Evolutionary conservation across 768 basidiomycete species (phyloP), one percentile per base, ranked within the genome.

Genomic region (Russula griseocarnosa): DNA sequence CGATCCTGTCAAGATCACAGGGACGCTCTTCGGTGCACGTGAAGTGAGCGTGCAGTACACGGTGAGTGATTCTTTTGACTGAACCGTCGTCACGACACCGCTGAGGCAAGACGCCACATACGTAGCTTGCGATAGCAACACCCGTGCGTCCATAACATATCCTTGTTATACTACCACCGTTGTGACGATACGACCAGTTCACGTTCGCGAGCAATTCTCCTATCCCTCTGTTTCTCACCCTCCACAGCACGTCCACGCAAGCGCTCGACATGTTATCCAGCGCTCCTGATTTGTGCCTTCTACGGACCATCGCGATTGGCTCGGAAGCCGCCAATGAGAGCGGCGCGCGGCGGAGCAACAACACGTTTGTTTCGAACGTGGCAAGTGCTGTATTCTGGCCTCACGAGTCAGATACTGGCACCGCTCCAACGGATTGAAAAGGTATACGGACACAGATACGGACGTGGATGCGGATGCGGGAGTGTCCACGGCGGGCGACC

Each of bases 311-410:
- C 59, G 76, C 77, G 3, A 78, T 82, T 9, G 83, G 84, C 16
- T 59, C 63, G 22, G 50, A 55, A 42, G 52, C 52, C n/a, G 14
- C 10, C 14, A 46, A 54, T 13, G 46, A 64, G 52, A 1, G 1
- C 3, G 73, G 69, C 8, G 71, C 71, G 3, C 72, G 77, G 40
- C 74, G 79, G 32, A 78, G 79, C 38, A 78, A 81, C 70, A 83
- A 80, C 64, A 76, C 76, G 56, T 83, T 85, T 71, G 65, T 71
- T 8, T 74, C 77, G 52, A 72, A 66, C 24, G 74, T 76, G 20
- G 79, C 78, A 9, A 73, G 74, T 51, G 84, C 79, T 1, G 77
- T 77, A 40, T 83, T 84, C 70, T 86, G 83, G 84, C 74, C 75
- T 2, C 72, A 75, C 7, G 69, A n/a, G n/a, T n/a, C n/a, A n/a